Percentiles rank a stretch among this genome's conserved stretches.
phyloP scores from a whole-genome alignment of 2,329 filamentous ascomycete species.

The Sarocladium strictum region DNA sequence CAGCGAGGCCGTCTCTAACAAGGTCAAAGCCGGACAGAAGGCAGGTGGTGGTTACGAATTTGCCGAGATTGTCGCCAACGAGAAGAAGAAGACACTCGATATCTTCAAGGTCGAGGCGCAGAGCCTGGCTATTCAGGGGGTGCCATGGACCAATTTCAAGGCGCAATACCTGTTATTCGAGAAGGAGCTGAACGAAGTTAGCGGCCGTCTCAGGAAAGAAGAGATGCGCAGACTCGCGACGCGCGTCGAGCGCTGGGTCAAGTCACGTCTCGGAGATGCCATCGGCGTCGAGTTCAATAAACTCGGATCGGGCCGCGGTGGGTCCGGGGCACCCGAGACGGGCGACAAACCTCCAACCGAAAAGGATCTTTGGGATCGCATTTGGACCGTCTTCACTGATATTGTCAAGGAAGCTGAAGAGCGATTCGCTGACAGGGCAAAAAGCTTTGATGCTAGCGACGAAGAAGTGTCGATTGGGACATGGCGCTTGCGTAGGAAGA shows the following conservation, averaged over 20 bases:
- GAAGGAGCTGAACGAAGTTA: constrained; percentile 88
- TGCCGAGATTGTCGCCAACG: constrained; percentile 80
- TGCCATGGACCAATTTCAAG: constrained; percentile 82
- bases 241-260: constrained; percentile 89
- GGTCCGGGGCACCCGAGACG: constrained; percentile 71
- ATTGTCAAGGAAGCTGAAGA: constrained; percentile 81
- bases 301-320: constrained; percentile 80
- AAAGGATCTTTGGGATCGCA: constrained; percentile 89
- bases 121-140: constrained; percentile 68
- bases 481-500: constrained; percentile 89
- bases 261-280: constrained; percentile 78
- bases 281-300: constrained; percentile 95
- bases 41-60: constrained; percentile 90
- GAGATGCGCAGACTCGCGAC: constrained; percentile 92
- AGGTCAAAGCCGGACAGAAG: constrained; percentile 90
- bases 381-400: constrained; percentile 80
- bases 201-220: constrained; percentile 77
- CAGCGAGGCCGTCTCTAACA: constrained; percentile 76
- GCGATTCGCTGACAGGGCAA: constrained; percentile 80
- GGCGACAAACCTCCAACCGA: constrained; percentile 69
- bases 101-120: constrained; percentile 72
- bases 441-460: constrained; percentile 86
- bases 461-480: constrained; percentile 89
- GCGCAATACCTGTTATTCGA: constrained; percentile 74
- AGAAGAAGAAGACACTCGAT: constrained; percentile 70